Evolutionary conservation across 305 asterid species (phyloP), one percentile per base, ranked within the genome.

Genomic region (Fraxinus velutina): DNA sequence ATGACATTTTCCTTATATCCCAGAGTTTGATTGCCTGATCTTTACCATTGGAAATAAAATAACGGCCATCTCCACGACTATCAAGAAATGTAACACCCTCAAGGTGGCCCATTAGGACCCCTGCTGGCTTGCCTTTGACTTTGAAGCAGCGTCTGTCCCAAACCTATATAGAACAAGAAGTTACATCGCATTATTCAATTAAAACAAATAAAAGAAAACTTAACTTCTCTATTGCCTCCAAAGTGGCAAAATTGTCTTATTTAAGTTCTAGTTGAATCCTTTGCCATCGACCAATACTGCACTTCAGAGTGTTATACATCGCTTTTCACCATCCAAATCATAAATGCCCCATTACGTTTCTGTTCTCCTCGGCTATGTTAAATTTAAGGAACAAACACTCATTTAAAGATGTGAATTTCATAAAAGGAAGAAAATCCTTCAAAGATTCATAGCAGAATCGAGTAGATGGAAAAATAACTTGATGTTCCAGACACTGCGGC

Each of bases 131-230:
- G 85, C 90, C 92, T 79, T 83, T 90, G 80, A 91, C 88, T 84
- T 88, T 83, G 70, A 90, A 83, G 91, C 98, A 92, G 10, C 98
- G 93, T 84, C 97, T 89, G 86, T 95, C 97, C 98, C 98, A 95
- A 75, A 95, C 97, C 98, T 95, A 85, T 39, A 73, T 24, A 47
- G 47, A 76, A 19, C 27, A 83, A 77, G 82, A 80, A 77, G 64
- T 36, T 81, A 70, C 33, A 5, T 24, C 1, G 39, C 52, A 36
- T 57, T 21, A 42, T 82, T 73, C 81, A 55, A 66, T 76, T n/a
- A 17, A 75, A 78, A 30, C 34, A 12, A 75, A 60, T 37, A 13
- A 29, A 60, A 79, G 66, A 55, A 21, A 75, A 30, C 15, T 62
- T 22, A 22, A 9, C 74, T 68, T 68, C 74, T 29, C 36, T 68